Percentiles rank a stretch among this genome's conserved stretches.
Evolutionary conservation across 2,329 filamentous ascomycete species (phyloP).

Genomic region (Tolypocladium cylindrosporum): DNA sequence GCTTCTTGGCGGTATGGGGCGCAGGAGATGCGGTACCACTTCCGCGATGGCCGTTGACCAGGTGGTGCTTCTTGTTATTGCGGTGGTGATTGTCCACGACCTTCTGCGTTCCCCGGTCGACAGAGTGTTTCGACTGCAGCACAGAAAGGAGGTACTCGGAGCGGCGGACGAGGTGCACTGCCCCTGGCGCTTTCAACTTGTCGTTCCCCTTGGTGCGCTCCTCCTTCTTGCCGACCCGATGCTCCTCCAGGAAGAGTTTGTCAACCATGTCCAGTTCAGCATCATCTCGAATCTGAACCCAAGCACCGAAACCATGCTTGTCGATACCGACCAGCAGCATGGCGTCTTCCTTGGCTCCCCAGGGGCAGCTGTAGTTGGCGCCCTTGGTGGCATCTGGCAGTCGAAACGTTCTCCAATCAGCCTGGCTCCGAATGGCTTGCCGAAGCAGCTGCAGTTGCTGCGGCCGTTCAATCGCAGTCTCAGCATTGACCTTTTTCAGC

Average conservation of each 20-base stretch:
- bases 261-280: constrained; percentile 73
- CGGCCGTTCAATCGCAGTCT: constrained; percentile 87
- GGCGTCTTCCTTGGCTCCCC: constrained; percentile 88
- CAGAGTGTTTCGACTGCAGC: constrained; percentile 72
- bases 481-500: constrained; percentile 90
- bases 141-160: constrained; percentile 95
- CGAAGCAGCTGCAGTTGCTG: constrained; percentile 79
- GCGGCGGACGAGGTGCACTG: constrained; percentile 88
- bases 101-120: constrained; percentile 65
- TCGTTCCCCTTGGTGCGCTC: constrained; percentile 72
- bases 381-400: constrained; percentile 86
- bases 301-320: constrained; percentile 89
- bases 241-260: constrained; percentile 94
- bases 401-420: constrained; percentile 72
- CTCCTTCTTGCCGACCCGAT: constrained; percentile 96
- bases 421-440: constrained; percentile 54
- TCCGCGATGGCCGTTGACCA: constrained; percentile 51
- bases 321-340: constrained; percentile 95
- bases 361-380: constrained; percentile 82
- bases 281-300: constrained; percentile 90
- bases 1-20: constrained; percentile 36
- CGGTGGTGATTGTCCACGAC: constrained; percentile 88
- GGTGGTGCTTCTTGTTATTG: constrained; percentile 70
- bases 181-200: constrained; percentile 85
- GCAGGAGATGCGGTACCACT: constrained; percentile 63